Evolutionary conservation across 306 rosid species (phyloP), one percentile per base, ranked within the genome.

Genomic region (Rosa chinensis): DNA sequence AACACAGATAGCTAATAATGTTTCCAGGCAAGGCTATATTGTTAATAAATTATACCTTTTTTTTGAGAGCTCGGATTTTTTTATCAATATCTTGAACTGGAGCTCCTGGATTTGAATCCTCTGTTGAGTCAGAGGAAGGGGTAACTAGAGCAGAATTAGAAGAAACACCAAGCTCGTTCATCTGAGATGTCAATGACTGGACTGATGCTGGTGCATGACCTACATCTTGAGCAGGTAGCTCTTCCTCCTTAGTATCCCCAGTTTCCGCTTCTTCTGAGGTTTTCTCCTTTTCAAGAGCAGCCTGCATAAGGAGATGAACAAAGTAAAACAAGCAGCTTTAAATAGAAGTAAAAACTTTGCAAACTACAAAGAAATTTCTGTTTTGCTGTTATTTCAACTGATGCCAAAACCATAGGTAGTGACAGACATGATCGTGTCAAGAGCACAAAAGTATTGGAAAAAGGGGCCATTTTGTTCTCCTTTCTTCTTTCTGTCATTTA

Each of bases 41-140:
- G 25, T 76, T 50, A 48, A 69, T 61, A 62, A 56, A 44, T 21
- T 5, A 25, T 84, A 94, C 97, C 98, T 92, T 94, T 87, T 92
- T 94, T 84, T 86, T 92, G 42, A 92, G 84, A 71, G 98, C 92
- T 74, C 97, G 94, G 56, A 92, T 94, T 83, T 70, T 88, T 81
- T 94, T 92, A 75, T 92, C 98, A 39, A 89, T 83, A 77, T 90
- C 98, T 85, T 83, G 93, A 71, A 81, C 78, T 3, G 85, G 71
- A 23, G 77, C 86, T 20, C 20, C 80, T n/a, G 75, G 66, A 61
- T 78, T 86, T 42, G 85, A 78, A 83, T 84, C 88, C 79, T 88
- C 91, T 14, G 48, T 75, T 59, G 91, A 82, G 67, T 89, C 85
- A 1, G 84, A 58, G 47, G 84, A 74, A 81, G 93, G 84, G 72